Evolutionary conservation across 495 filamentous ascomycete genomes (phyloP), one percentile per base, ranked within the genome.

Genomic region (Penicillium salamii): DNA sequence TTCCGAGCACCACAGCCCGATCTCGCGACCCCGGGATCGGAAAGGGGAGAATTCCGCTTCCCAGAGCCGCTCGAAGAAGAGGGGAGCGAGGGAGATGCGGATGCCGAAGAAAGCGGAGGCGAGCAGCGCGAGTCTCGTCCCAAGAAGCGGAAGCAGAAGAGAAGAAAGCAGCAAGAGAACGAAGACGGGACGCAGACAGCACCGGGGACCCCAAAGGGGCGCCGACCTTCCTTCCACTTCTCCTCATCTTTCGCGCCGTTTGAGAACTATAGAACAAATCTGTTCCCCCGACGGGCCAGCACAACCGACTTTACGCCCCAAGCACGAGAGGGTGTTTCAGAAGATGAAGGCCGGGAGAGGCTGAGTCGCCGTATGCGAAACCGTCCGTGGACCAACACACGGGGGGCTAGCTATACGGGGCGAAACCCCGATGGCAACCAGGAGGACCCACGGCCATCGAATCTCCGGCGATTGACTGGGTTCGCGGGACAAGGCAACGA

Each of bases 311-410:
- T 83, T 41, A 72, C 72, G 5, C 74, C 79, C 2, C 81, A 91
- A 36, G 81, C 79, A 20, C 80, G 85, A 29, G 81, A 83, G 41
- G 88, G 85, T 15, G 71, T 92, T 6, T 97, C 91, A 13, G 91
- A 97, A 61, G 91, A 91, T 49, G 91, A 96, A 63, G 90, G 90
- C 23, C 83, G 90, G 15, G 84, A 92, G 48, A 77, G 85, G 31
- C 67, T 96, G 5, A 76, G 71, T 13, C 83, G 82, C 74, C 68
- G 77, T 35, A 75, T 76, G 52, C 73, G 76, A 50, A 74, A 75
- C 26, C 41, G 54, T 59, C 58, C 76, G 21, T 83, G 78, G 79
- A 66, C 80, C 50, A 75, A 76, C 59, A 61, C 73, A 53, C 72
- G 86, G 59, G 71, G 81, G 17, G 56, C 82, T 54, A 68, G 80